A percentile compares a stretch with the other conserved stretches of the same genome.
Conservation (phyloP, 2,329 filamentous ascomycete genomes). For the Setomelanomma holmii region DNA sequence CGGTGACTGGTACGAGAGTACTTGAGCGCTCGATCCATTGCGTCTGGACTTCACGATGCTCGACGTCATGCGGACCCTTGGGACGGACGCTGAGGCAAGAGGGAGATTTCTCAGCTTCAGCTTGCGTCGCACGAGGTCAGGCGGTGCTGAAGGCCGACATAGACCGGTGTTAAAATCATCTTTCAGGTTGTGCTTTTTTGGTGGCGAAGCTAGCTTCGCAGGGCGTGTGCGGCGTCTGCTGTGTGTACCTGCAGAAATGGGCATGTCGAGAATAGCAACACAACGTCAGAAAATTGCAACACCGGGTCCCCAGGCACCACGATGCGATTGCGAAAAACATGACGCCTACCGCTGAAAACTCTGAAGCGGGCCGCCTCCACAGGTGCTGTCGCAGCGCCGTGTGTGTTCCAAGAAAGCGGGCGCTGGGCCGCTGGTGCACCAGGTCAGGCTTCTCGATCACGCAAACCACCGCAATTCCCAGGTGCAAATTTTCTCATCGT, state of each 20-base stretch:
- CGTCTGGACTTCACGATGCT: slow-evolving; percentile 43
- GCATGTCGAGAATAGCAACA: not conserved
- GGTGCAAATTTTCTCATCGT: slow-evolving; percentile 7
- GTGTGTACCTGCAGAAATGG: slow-evolving; percentile 5
- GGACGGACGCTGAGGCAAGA: not conserved
- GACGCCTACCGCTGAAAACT: slow-evolving; percentile 7
- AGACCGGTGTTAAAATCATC: no score
- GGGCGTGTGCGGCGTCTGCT: not conserved
- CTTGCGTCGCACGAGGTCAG: not conserved
- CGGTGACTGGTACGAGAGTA: slow-evolving; percentile 3
- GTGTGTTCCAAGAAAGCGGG: not conserved
- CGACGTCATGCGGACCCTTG: slow-evolving; percentile 39
- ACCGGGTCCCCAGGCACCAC: not conserved
- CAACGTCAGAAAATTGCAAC: not conserved
- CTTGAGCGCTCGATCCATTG: slow-evolving; percentile 8
- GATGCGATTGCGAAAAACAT: not conserved
- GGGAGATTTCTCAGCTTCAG: slow-evolving; percentile 2
- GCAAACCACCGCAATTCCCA: slow-evolving; percentile 3
- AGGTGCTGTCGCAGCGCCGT: not conserved
- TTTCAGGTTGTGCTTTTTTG: no score
- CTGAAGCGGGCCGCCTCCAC: slow-evolving; percentile 7
- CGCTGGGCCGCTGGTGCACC: not conserved
- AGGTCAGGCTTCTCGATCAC: slow-evolving; percentile 2
- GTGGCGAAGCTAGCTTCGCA: slow-evolving; percentile 1
- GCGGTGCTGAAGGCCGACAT: not conserved